These are phyloP conservation scores for Phytopythium helicoides DNA, from an alignment of 352 stramenopile genomes.

Conservation along the genomic window DNA sequence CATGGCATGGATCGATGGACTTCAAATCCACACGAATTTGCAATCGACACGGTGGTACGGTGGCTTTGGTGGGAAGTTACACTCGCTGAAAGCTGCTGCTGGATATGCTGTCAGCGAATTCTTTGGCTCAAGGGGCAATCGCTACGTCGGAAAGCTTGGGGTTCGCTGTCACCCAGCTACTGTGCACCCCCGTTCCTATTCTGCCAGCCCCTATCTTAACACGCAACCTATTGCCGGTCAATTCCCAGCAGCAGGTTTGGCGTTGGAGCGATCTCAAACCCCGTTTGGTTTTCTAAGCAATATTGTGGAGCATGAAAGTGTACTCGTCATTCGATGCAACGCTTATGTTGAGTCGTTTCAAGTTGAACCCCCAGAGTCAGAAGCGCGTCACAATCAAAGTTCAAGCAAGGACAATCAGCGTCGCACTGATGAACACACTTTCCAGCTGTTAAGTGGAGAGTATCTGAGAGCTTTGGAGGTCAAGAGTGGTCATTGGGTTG, in stretches of 20 bases:
- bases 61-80: slow-evolving; percentile 43
- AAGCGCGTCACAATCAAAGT: slow-evolving; percentile 9
- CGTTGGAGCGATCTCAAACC: slow-evolving; percentile 21
- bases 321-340: slow-evolving; percentile 33
- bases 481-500: slow-evolving; percentile 49
- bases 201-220: slow-evolving; percentile 1
- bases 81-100: slow-evolving; percentile 35
- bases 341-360: slow-evolving; percentile 35
- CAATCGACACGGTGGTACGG: slow-evolving; percentile 60
- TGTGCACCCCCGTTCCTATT: no score
- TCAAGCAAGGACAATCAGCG: slow-evolving; percentile 14
- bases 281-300: slow-evolving; percentile 13
- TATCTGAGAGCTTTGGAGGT: slow-evolving; percentile 38
- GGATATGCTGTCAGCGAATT: slow-evolving; percentile 48
- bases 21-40: slow-evolving; percentile 64
- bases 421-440: slow-evolving; percentile 39
- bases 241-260: slow-evolving; percentile 21
- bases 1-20: slow-evolving; percentile 62
- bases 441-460: slow-evolving; percentile 38
- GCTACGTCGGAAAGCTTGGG: slow-evolving; percentile 48
- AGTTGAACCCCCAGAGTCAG: slow-evolving; percentile 24
- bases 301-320: slow-evolving; percentile 10
- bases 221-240: slow-evolving; percentile 4
- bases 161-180: slow-evolving; percentile 30
- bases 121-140: slow-evolving; percentile 46